Evolutionary conservation across 164 flowering plant species (phyloP), one percentile per base, ranked within the genome.

Genomic region (Annona squamosa): DNA sequence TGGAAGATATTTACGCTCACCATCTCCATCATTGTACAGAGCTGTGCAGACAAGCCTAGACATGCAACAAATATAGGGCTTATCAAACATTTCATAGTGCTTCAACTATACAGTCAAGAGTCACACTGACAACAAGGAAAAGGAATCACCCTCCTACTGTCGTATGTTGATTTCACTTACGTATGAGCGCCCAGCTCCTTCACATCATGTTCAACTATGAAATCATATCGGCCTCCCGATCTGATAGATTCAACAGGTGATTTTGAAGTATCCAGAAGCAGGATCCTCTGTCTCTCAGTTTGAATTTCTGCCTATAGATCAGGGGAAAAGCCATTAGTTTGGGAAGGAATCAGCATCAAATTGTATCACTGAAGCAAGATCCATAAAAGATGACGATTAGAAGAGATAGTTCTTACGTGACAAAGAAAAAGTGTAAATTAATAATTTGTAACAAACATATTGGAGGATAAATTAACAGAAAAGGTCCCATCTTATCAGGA

Each of bases 171-270:
- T 63, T 17, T 13, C 17, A 71, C 74, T 71, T 79, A 95, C 99
- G 97, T 93, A 81, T 95, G 99, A 68, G 96, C 87, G 72, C 99
- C 99, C 65, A 95, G 93, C 78, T 95, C 99, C 79, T 95, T 95
- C 59, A 95, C 97, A 80, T 95, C 98, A 83, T 95, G 99, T 71
- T 95, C 99, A 63, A 95, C 97, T 79, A 95, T 95, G 73, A 95
- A 95, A 85, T 95, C 99, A 79, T 95, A 95, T 48, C 98, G 92
- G 3, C 99, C 99, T 12, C 95, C 98, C 3, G 98, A 87, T 68
- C 98, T 88, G 80, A 95, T 89, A 0, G 97, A 76, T 80, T 91
- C 98, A 56, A 95, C 97, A 7, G 99, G 97, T 52, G 97, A 83
- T 80, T 93, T 95, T 66, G 98, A 84, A 48, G 98, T 91, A 84